Evolutionary conservation across 2,329 filamentous ascomycete species (phyloP), one percentile per base, ranked within the genome.

Genomic region (Bipolaris victoriae): DNA sequence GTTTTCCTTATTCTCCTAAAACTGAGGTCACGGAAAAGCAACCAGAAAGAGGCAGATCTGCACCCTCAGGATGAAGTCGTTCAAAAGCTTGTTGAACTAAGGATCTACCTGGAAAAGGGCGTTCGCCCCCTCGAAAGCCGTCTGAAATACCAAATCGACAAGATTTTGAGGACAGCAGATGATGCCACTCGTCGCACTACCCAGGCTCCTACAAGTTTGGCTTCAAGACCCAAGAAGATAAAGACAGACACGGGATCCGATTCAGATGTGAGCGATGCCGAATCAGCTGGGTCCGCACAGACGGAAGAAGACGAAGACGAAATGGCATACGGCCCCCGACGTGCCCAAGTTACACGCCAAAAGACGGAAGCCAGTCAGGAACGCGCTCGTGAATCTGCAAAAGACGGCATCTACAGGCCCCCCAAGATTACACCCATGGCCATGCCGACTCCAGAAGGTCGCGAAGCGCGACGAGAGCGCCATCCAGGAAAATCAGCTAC

Each of bases 121-220:
- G 90, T 97, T 3, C 87, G 91, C 15, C 95, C 95, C 0, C 80
- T 98, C 15, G 96, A 99, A 78, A 89, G 90, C 65, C 90, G 93
- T 68, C 79, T 99, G 60, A 94, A 92, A 65, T 99, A 97, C 78
- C 93, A 97, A 74, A 92, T 99, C 69, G 94, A 98, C 77, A 95
- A 96, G 73, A 92, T 97, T 24, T 83, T 99, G 18, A 90, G 92
- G 62, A 91, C 92, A 0, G 92, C 92, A 35, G 90, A 96, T 60
- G 89, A 94, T 65, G 84, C 86, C 26, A 61, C 64, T 15, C 63
- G 73, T 22, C 67, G 68, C 46, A 70, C 60, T 49, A 70, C 57
- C 39, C 77, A 77, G 41, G 57, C 51, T 5, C 39, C 53, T 11
- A 58, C 60, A 20, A 68, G 65, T 40, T 54, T 49, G 3, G 44